phyloP scores from a whole-genome alignment of 306 rosid species.

The Vicia sativa region DNA sequence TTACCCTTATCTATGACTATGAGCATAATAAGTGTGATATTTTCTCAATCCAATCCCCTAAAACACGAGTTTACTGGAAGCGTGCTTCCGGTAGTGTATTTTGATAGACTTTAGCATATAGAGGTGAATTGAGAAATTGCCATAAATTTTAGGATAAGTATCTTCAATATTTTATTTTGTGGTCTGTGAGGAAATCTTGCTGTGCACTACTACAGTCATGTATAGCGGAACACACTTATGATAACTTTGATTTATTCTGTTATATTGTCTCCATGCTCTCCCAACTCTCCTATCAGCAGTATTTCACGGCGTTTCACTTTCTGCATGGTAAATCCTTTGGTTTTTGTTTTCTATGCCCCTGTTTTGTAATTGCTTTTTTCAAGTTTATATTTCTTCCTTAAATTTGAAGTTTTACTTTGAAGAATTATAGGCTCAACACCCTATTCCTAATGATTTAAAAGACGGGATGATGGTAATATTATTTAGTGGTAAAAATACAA shows the following conservation, averaged over 20 bases:
- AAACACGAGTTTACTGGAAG: too few relatives aligned
- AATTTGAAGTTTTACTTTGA: slow-evolving; percentile 25
- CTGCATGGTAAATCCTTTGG: slow-evolving; percentile 21
- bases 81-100: too few relatives aligned
- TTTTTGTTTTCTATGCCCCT: slow-evolving; percentile 21
- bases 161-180: slow-evolving; percentile 28
- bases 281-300: background rate
- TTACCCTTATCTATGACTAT: slow-evolving; percentile 28
- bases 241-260: slow-evolving; percentile 15
- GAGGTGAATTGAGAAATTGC: too few relatives aligned
- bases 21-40: background rate
- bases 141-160: slow-evolving; percentile 16
- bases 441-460: background rate
- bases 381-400: slow-evolving; percentile 5
- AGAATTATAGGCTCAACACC: slow-evolving; percentile 13
- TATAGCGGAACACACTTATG: slow-evolving; percentile 14
- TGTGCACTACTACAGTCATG: slow-evolving; percentile 20
- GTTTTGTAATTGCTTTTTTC: slow-evolving; percentile 15
- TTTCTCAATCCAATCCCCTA: too few relatives aligned
- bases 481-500: slow-evolving; percentile 10
- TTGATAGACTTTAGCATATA: too few relatives aligned
- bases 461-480: slow-evolving; percentile 4
- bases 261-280: background rate
- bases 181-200: slow-evolving; percentile 27
- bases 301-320: slow-evolving; percentile 9